These are phyloP conservation scores for Colletotrichum acutatum DNA, from an alignment of 2,329 filamentous ascomycete genomes.

Conservation along the genomic window DNA sequence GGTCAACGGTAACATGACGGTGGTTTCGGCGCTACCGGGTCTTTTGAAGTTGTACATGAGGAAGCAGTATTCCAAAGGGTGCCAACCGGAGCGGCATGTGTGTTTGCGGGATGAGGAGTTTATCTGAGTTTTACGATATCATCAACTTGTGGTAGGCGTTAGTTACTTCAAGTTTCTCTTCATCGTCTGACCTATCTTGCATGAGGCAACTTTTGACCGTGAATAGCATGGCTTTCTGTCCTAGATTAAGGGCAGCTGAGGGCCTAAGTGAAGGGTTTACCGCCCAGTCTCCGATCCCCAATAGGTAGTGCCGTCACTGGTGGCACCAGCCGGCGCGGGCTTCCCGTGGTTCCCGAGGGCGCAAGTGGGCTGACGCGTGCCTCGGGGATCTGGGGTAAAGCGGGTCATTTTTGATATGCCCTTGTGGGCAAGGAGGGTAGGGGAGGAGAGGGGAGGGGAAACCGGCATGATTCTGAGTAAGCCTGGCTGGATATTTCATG, in stretches of 20 bases:
- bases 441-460: neutral
- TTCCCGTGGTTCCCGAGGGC: neutral
- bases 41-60: neutral
- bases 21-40: constrained; percentile 13
- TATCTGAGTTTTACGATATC: neutral
- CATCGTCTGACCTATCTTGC: too few relatives aligned
- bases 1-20: neutral
- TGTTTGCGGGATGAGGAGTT: neutral
- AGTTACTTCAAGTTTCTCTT: neutral
- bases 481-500: neutral
- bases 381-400: constrained; percentile 30
- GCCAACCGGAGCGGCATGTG: neutral
- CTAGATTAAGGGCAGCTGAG: too few relatives aligned
- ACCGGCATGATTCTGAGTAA: neutral
- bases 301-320: constrained; percentile 1
- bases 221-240: too few relatives aligned
- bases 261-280: neutral
- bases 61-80: neutral
- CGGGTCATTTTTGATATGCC: constrained; percentile 7
- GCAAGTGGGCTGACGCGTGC: neutral
- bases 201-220: too few relatives aligned
- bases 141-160: neutral
- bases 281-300: neutral
- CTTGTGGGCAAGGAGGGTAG: neutral
- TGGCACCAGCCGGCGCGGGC: neutral